Percentiles rank a stretch among this genome's conserved stretches.
These are phyloP conservation scores for Saccharum officinarum DNA, from an alignment of 176 grass and related monocot species.

Conservation along the genomic window DNA sequence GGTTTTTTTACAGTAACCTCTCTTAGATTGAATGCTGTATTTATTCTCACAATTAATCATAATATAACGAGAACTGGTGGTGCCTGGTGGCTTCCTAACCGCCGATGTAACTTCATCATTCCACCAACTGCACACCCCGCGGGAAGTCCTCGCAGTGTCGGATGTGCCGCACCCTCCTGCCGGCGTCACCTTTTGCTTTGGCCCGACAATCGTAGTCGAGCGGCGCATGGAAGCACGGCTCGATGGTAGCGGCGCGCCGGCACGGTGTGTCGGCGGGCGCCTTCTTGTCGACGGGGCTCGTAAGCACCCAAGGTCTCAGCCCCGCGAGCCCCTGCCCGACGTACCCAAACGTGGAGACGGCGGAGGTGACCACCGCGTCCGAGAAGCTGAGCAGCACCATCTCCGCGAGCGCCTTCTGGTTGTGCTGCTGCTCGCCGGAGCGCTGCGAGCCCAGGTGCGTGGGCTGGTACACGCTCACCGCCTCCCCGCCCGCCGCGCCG, in stretches of 20 bases:
- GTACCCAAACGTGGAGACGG: slow-evolving; percentile 64
- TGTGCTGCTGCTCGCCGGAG: slow-evolving; percentile 42
- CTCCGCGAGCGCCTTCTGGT: slow-evolving; percentile 75
- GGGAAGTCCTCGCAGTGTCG: slow-evolving; percentile 56
- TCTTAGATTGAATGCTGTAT: not conserved
- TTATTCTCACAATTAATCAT: not conserved
- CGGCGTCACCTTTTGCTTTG: slow-evolving; percentile 28
- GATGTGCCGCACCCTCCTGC: slow-evolving; percentile 32
- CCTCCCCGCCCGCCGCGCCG: not conserved
- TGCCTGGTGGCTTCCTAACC: not conserved
- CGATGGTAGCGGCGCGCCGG: slow-evolving; percentile 37
- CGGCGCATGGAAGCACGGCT: slow-evolving; percentile 66
- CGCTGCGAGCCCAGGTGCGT: slow-evolving; percentile 56
- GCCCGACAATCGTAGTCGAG: slow-evolving; percentile 45
- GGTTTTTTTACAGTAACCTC: not conserved
- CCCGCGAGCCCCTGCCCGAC: slow-evolving; percentile 62
- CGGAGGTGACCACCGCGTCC: slow-evolving; percentile 50
- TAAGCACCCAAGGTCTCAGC: slow-evolving; percentile 60
- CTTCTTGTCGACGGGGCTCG: slow-evolving; percentile 26
- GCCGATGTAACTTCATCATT: not conserved
- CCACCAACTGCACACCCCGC: slow-evolving; percentile 55
- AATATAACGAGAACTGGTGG: not conserved
- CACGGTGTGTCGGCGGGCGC: slow-evolving; percentile 37
- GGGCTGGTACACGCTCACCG: slow-evolving; percentile 65
- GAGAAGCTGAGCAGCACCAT: slow-evolving; percentile 65